A percentile compares a stretch with the other conserved stretches of the same genome.
phyloP scores from a whole-genome alignment of 495 filamentous ascomycete species.

The Daldinia loculata region DNA sequence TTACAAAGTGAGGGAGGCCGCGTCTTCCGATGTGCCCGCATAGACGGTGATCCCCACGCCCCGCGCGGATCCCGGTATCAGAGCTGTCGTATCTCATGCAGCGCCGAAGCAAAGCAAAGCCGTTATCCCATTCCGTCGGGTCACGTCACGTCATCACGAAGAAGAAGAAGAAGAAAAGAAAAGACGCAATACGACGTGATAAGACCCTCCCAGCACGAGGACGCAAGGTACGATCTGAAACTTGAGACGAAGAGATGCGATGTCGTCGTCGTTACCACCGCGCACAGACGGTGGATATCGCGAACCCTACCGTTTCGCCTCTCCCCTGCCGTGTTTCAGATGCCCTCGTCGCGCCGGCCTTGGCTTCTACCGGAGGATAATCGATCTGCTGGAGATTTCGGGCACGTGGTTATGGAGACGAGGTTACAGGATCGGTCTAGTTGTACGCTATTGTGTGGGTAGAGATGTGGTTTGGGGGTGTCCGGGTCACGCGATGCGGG shows the following conservation, averaged over 20 bases:
- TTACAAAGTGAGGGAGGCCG: not conserved
- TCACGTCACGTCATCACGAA: not conserved
- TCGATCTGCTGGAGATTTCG: not conserved
- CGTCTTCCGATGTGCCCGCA: not conserved
- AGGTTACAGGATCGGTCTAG: conserved; percentile 22
- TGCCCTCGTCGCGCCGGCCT: not conserved
- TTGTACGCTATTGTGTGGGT: not conserved
- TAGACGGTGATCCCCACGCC: not conserved
- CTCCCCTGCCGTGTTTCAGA: not conserved
- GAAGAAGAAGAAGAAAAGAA: not conserved
- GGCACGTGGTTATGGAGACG: conserved; percentile 19
- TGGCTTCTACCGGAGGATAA: not conserved
- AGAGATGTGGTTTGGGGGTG: not conserved
- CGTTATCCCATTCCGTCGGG: not conserved
- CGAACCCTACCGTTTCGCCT: not conserved
- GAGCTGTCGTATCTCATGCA: not conserved
- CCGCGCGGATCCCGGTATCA: conserved; percentile 30
- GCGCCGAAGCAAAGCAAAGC: not conserved
- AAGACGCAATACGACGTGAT: not conserved
- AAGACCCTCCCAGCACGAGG: not conserved
- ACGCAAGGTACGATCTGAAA: conserved; percentile 12
- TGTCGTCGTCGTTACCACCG: not conserved
- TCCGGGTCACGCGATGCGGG: not conserved
- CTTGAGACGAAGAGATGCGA: conserved; percentile 23
- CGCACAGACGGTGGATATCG: conserved; percentile 27